Percentiles rank a stretch among this genome's conserved stretches.
Conservation (phyloP, 352 stramenopile species). For the Pythium aquatile region DNA sequence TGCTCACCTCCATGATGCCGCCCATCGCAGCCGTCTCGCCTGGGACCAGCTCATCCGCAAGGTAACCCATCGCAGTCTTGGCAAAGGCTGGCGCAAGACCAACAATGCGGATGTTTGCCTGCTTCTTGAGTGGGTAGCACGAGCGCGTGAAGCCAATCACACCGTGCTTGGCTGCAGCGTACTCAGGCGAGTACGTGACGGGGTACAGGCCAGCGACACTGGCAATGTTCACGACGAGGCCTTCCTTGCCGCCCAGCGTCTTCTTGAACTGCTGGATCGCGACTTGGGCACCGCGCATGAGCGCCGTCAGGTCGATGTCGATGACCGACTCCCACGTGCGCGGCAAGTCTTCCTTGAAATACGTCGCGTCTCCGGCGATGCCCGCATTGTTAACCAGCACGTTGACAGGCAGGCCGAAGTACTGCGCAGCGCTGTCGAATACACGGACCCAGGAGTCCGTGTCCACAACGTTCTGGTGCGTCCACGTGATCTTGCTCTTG, state of each 20-base stretch:
- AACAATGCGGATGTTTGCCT: constrained; percentile 69
- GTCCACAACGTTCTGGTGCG: constrained; percentile 72
- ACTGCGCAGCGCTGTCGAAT: constrained; percentile 59
- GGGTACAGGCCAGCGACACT: constrained; percentile 61
- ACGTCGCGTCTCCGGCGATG: constrained; percentile 57
- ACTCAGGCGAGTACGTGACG: constrained; percentile 59
- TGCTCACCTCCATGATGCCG: constrained; percentile 36
- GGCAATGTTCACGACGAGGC: constrained; percentile 69
- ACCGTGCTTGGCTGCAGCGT: constrained; percentile 69
- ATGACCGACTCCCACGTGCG: constrained; percentile 63
- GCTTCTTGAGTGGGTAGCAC: constrained; percentile 54
- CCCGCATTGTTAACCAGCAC: constrained; percentile 82
- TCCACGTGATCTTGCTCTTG: constrained; percentile 54
- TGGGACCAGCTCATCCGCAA: constrained; percentile 34
- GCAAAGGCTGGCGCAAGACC: constrained; percentile 68
- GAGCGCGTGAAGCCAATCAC: constrained; percentile 76
- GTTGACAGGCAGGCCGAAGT: constrained; percentile 64
- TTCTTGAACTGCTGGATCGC: constrained; percentile 60
- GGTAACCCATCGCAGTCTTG: constrained; percentile 61
- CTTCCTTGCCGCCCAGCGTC: constrained; percentile 55
- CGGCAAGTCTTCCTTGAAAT: constrained; percentile 37
- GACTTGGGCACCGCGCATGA: constrained; percentile 69
- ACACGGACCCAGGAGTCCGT: constrained; percentile 52
- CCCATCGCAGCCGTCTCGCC: constrained; percentile 59
- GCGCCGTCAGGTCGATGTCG: constrained; percentile 64